These are phyloP conservation scores for Nepenthes alata DNA, from an alignment of 179 eudicot species.

Conservation along the genomic window DNA sequence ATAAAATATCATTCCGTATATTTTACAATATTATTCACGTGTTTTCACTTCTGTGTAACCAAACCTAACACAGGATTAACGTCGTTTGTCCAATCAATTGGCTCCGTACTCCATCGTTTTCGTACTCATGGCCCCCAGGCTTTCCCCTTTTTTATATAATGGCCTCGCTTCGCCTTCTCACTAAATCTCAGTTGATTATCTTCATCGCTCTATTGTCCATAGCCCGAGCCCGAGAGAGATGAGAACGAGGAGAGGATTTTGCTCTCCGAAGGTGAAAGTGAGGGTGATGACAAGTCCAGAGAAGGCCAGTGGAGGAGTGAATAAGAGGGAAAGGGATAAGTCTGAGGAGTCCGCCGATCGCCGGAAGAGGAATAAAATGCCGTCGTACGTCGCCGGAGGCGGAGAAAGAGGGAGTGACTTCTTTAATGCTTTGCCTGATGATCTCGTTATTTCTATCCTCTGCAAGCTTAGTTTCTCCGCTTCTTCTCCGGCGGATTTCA, in stretches of 20 bases:
- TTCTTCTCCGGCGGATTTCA: slow-evolving; percentile 46
- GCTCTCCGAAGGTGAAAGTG: slow-evolving; percentile 18
- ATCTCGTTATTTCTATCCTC: slow-evolving; percentile 41
- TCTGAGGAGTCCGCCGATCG: slow-evolving; percentile 4
- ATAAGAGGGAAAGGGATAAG: slow-evolving; percentile 5
- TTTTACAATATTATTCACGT: too few species aligned
- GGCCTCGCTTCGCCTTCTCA: slow-evolving; percentile 4
- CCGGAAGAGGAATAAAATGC: slow-evolving; percentile 23
- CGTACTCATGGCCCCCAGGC: too few species aligned
- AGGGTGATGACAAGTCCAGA: not conserved
- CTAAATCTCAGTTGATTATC: not conserved
- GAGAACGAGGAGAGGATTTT: slow-evolving; percentile 54
- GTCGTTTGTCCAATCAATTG: too few species aligned
- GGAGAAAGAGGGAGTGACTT: slow-evolving; percentile 20
- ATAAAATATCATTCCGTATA: too few species aligned
- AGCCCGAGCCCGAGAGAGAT: slow-evolving; percentile 15
- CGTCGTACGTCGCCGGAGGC: slow-evolving; percentile 12
- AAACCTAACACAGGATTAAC: too few species aligned
- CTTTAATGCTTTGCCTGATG: slow-evolving; percentile 52
- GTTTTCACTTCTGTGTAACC: too few species aligned
- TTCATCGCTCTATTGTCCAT: not conserved
- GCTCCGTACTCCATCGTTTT: too few species aligned
- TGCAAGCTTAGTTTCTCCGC: slow-evolving; percentile 44
- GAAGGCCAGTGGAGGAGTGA: slow-evolving; percentile 1
- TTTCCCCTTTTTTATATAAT: slow-evolving; percentile 5